phyloP scores from a whole-genome alignment of 176 grass and related monocot genomes.

The Coix lacrymajobi region DNA sequence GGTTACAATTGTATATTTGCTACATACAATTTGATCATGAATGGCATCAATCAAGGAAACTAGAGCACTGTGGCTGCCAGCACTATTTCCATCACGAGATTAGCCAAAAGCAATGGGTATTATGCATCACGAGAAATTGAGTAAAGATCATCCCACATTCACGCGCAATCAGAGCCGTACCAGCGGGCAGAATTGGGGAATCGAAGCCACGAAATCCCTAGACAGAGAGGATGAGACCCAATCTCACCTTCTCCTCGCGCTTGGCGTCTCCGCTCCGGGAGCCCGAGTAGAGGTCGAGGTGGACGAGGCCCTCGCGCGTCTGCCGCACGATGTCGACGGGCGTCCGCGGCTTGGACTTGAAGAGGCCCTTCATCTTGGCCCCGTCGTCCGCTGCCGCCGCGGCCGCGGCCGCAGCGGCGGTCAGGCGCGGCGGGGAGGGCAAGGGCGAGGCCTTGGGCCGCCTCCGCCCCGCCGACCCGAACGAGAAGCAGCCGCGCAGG shows the following conservation, averaged over 20 bases:
- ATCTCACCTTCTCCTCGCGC: conserved; percentile 87
- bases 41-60: not conserved
- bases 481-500: conserved; percentile 50
- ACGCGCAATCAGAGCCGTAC: not conserved
- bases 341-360: conserved; percentile 88
- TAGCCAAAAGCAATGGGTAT: not conserved
- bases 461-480: conserved; percentile 47
- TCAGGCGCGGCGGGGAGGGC: conserved; percentile 30
- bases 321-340: conserved; percentile 73
- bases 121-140: not conserved
- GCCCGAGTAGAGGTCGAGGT: conserved; percentile 46
- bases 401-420: conserved; percentile 1
- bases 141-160: not conserved
- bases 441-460: conserved; percentile 41
- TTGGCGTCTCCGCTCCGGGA: conserved; percentile 45
- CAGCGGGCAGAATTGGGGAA: not conserved
- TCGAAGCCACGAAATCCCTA: not conserved
- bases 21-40: not conserved
- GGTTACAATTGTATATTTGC: too few relatives aligned
- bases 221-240: not conserved
- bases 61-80: not conserved
- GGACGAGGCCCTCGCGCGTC: conserved; percentile 70
- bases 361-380: conserved; percentile 85
- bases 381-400: conserved; percentile 31
- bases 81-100: not conserved